A percentile compares a stretch with the other conserved stretches of the same genome.
Conservation (phyloP, 371 early-diverging fungal genomes). For the Mortierella sp. region DNA sequence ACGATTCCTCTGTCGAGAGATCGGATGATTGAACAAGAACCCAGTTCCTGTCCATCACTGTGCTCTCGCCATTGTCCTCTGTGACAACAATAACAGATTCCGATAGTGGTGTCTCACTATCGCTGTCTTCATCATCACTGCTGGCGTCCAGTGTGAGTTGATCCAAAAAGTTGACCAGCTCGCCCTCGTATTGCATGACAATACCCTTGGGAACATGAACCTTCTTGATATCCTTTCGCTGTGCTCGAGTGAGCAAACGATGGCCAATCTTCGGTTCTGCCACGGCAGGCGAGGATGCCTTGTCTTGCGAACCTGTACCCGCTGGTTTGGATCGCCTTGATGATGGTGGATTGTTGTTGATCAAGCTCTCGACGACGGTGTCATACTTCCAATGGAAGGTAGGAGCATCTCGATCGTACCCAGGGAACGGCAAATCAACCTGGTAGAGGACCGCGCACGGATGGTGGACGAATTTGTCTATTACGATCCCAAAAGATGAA, state of each 20-base stretch:
- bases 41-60: conserved; percentile 4
- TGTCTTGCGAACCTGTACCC: background rate
- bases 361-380: conserved; percentile 44
- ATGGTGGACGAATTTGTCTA: conserved; percentile 56
- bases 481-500: background rate
- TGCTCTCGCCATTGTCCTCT: background rate
- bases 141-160: conserved; percentile 27
- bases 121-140: conserved; percentile 1
- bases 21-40: conserved; percentile 5
- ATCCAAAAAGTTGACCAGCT: conserved; percentile 52
- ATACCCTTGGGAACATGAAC: conserved; percentile 54
- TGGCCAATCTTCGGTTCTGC: conserved; percentile 26
- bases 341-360: conserved; percentile 51
- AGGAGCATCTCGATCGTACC: conserved; percentile 47
- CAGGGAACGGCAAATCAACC: conserved; percentile 52
- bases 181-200: conserved; percentile 52
- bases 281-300: background rate
- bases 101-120: background rate
- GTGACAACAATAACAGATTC: background rate
- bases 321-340: conserved; percentile 33
- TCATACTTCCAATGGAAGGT: conserved; percentile 57
- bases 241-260: conserved; percentile 44
- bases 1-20: background rate
- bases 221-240: conserved; percentile 55
- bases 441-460: conserved; percentile 54